phyloP scores from a whole-genome alignment of 2,329 filamentous ascomycete genomes.

The Daldinia eschscholtzii region DNA sequence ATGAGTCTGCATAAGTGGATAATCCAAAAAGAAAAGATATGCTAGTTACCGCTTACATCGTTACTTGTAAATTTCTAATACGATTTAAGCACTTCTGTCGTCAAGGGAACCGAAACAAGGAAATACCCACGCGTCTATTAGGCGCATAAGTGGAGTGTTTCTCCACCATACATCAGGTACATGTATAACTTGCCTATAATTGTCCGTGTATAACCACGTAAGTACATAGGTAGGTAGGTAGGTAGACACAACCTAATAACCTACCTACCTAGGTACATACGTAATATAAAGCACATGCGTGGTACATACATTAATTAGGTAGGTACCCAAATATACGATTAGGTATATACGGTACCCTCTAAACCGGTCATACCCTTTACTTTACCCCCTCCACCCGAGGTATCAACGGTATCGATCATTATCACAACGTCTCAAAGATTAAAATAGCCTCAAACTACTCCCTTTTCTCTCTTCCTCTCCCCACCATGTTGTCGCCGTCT shows the following conservation, averaged over 20 bases:
- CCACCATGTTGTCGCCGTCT: background rate
- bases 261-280: no score
- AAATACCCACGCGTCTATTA: background rate
- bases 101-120: background rate
- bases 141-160: background rate
- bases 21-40: background rate
- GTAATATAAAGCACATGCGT: background rate
- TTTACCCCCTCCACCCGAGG: conserved; percentile 5
- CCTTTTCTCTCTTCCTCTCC: background rate
- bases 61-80: background rate
- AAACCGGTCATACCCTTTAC: background rate
- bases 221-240: no score
- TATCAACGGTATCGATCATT: conserved; percentile 11
- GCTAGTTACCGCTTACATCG: background rate
- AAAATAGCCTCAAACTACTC: background rate
- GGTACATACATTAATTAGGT: no score
- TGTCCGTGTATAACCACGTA: background rate
- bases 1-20: background rate
- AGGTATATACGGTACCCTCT: background rate
- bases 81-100: background rate
- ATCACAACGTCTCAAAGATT: conserved; percentile 1
- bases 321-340: no score
- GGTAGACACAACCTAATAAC: no score
- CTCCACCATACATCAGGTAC: no score
- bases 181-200: background rate